Evolutionary conservation across 1,284 basidiomycete genomes (phyloP), one percentile per base, ranked within the genome.

Genomic region (Moesziomyces antarcticus): DNA sequence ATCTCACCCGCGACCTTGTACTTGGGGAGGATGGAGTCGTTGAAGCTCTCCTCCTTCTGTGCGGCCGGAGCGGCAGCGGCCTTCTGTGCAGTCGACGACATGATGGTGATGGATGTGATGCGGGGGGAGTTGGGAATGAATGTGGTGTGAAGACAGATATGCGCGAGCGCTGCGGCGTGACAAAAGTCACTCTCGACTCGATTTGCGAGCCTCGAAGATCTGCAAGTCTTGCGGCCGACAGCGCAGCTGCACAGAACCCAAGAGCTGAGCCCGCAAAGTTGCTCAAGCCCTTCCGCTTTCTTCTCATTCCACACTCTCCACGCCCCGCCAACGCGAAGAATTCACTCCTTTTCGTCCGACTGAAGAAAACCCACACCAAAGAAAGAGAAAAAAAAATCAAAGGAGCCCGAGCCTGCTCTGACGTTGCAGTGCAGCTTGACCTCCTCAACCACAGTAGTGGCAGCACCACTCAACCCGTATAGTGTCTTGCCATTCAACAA

Each of bases 1-100:
- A 97, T 93, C 79, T 97, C 93, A 67, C 93, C 93, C 25, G 95
- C 94, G 30, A 89, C 88, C 91, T 96, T 86, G 84, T 87, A 87
- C 84, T 82, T 82, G 63, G 79, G 78, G 55, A 82, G 57, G 49
- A 71, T 81, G 59, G 62, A 67, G 72, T 82, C 77, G 71, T 67
- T 77, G 72, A 82, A 81, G 50, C 61, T 70, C 64, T 78, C 78
- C 50, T 58, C 55, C 64, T 78, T 76, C 21, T 55, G 21, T 20
- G 54, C 56, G 6, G 53, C 50, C 41, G 50, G 50, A 27, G 59
- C 56, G 21, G 56, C 59, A 13, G 63, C 53, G 35, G 69, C n/a
- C 18, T 53, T 51, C 33, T 52, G 37, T 21, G 52, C 56, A 40
- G 51, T 54, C 35, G 65, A 73, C 70, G 69, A 69, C 57, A 14